Evolutionary conservation across 345 rosid genomes (phyloP).

Genomic region (Camelina hispida): DNA sequence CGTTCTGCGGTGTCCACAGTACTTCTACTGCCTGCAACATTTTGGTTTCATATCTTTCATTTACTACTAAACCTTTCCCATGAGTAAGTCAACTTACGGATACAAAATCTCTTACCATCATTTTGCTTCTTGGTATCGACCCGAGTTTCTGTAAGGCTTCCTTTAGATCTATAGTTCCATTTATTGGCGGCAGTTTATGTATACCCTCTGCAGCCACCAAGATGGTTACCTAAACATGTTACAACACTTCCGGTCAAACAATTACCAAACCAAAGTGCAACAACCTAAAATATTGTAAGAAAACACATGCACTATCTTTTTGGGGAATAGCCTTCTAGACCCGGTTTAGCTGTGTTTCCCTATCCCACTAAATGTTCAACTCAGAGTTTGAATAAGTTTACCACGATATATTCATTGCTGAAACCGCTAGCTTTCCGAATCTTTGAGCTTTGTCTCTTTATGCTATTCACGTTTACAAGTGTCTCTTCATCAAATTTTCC

Average conservation of each 20-base stretch:
- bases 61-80: slow-evolving; percentile 12
- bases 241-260: slow-evolving; percentile 14
- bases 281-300: background rate
- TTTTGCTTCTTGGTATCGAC: slow-evolving; percentile 69
- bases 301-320: background rate
- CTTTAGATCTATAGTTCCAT: slow-evolving; percentile 71
- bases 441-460: slow-evolving; percentile 65
- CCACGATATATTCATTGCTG: slow-evolving; percentile 93
- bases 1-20: slow-evolving; percentile 96
- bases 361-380: background rate
- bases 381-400: slow-evolving; percentile 38
- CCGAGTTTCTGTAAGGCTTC: slow-evolving; percentile 85
- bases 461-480: slow-evolving; percentile 85
- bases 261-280: background rate
- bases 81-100: background rate
- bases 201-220: slow-evolving; percentile 93
- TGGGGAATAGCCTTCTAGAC: background rate
- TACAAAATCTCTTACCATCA: slow-evolving; percentile 57
- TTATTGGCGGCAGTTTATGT: slow-evolving; percentile 74
- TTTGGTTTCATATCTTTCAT: background rate
- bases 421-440: slow-evolving; percentile 66
- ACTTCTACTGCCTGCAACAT: slow-evolving; percentile 86
- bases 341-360: background rate
- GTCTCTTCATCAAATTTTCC: slow-evolving; percentile 96
- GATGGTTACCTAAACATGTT: slow-evolving; percentile 65